Conservation (phyloP, 2,329 filamentous ascomycete genomes). For the Sphaerulina vaccinii region DNA sequence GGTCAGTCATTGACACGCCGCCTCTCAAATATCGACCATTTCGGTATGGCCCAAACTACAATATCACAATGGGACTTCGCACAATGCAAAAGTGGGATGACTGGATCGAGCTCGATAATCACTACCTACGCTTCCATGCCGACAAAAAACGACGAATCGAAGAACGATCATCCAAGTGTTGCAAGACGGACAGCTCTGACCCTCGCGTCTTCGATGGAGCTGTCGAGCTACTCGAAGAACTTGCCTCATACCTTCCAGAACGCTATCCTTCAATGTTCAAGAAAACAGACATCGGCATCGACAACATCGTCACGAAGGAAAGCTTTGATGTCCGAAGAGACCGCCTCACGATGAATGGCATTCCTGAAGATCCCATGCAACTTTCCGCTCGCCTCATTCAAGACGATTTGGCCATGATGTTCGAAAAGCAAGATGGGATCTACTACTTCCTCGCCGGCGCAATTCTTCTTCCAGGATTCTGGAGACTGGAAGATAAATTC, state of each 20-base stretch:
- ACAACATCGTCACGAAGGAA: slow-evolving; percentile 71
- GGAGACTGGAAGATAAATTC: slow-evolving; percentile 77
- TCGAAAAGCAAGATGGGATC: slow-evolving; percentile 71
- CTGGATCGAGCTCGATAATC: slow-evolving; percentile 83
- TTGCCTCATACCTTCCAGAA: slow-evolving; percentile 67
- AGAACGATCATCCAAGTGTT: slow-evolving; percentile 67
- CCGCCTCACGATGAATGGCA: slow-evolving; percentile 50
- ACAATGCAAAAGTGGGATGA: slow-evolving; percentile 63
- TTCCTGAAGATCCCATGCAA: slow-evolving; percentile 71
- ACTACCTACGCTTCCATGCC: slow-evolving; percentile 70
- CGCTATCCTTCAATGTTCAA: slow-evolving; percentile 72
- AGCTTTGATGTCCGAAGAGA: slow-evolving; percentile 65
- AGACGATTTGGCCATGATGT: slow-evolving; percentile 82
- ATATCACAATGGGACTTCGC: slow-evolving; percentile 75
- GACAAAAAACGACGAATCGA: slow-evolving; percentile 68
- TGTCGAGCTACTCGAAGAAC: slow-evolving; percentile 72
- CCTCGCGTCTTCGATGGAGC: slow-evolving; percentile 59
- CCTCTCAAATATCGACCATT: slow-evolving; percentile 78
- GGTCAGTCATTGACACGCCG: slow-evolving; percentile 67
- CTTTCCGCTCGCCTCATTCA: slow-evolving; percentile 71
- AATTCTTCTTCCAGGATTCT: slow-evolving; percentile 77
- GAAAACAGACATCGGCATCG: slow-evolving; percentile 62
- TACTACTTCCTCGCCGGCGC: slow-evolving; percentile 78
- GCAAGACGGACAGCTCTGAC: slow-evolving; percentile 66
- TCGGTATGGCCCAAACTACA: slow-evolving; percentile 68